Evolutionary conservation across 1,284 basidiomycete species (phyloP).

Genomic region (Sanghuangporus sanghuang): DNA sequence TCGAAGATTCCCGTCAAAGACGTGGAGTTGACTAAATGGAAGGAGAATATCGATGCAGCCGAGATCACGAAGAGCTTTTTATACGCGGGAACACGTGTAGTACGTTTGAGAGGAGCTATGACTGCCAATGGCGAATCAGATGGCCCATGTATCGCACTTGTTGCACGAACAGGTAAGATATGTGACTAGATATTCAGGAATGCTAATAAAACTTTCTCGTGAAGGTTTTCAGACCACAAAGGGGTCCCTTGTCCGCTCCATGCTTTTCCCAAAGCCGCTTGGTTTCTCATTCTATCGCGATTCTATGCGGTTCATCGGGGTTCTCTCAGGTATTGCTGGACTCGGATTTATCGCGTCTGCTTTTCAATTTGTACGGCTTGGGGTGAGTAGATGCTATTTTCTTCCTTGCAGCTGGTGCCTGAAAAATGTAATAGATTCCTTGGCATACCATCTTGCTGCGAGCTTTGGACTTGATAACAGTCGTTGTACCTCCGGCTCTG

Average conservation of each 20-base stretch:
- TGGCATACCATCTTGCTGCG: slow-evolving; percentile 92
- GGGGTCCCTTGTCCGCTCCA: slow-evolving; percentile 91
- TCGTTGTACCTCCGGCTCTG: slow-evolving; percentile 96
- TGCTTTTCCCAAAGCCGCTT: slow-evolving; percentile 98
- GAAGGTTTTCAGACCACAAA: slow-evolving; percentile 96
- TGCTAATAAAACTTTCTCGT: too few relatives aligned
- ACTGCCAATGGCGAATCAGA: slow-evolving; percentile 47
- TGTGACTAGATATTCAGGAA: too few relatives aligned
- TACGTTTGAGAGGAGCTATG: slow-evolving; percentile 78
- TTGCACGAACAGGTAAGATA: slow-evolving; percentile 77
- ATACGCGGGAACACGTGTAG: slow-evolving; percentile 89
- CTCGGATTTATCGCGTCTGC: slow-evolving; percentile 88
- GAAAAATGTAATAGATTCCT: slow-evolving; percentile 48
- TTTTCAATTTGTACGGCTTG: slow-evolving; percentile 88
- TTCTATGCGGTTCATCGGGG: slow-evolving; percentile 94
- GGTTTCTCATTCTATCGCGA: slow-evolving; percentile 98
- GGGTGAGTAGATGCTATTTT: slow-evolving; percentile 44
- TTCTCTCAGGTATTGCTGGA: slow-evolving; percentile 84
- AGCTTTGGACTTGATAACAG: slow-evolving; percentile 95
- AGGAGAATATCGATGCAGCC: slow-evolving; percentile 59
- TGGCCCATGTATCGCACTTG: slow-evolving; percentile 78
- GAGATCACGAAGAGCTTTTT: slow-evolving; percentile 86
- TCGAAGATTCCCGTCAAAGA: slow-evolving; percentile 79
- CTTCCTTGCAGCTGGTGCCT: not conserved
- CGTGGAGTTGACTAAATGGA: slow-evolving; percentile 66